Base-by-base conservation (phyloP, 768 basidiomycete species). In the Guyanaporus albipodus region DNA sequence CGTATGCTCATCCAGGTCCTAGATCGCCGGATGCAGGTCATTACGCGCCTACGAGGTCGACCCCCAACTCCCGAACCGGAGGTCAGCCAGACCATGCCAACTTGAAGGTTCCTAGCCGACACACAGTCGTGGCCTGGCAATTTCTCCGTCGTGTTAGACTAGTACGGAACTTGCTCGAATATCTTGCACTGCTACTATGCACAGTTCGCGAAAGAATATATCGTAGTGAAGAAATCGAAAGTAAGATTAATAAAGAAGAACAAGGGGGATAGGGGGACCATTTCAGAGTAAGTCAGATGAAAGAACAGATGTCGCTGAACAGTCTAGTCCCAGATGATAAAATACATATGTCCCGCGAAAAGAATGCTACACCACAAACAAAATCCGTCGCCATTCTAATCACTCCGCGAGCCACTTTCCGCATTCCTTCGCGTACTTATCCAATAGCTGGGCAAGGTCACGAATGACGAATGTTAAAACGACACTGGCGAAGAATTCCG, bases 341-440 rank as follows among this genome's bases (percentile, higher is more conserved):
- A 66, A 58, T 62, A 67, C 67, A 67, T 50, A 45, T 62, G 53
- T 54, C 56, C 51, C 50, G 45, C 54, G 49, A 53, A 55, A 53
- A 56, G 50, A 53, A 57, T 46, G 53, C 43, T 58, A 64, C 62
- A 58, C 51, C 56, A 49, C 50, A 54, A n/a, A 47, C 54, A 49
- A 50, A 51, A 60, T 58, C 54, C 49, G 26, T 33, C 46, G 48
- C 53, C 36, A 26, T 35, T 53, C 56, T 56, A 54, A 50, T 74
- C 73, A 91, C 62, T 93, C 90, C 29, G 82, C 87, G 29, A 91
- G 76, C 87, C 89, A 91, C 68, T 90, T 91, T 70, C 91, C 91
- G 68, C 88, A 90, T 65, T 89, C 88, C 76, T 92, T 92, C 53
- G 85, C 87, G 66, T 92, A 93, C 70, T 94, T 93, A 73, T 94